Evolutionary conservation across 306 rosid genomes (phyloP).

Genomic region (Dryas alaskensis): DNA sequence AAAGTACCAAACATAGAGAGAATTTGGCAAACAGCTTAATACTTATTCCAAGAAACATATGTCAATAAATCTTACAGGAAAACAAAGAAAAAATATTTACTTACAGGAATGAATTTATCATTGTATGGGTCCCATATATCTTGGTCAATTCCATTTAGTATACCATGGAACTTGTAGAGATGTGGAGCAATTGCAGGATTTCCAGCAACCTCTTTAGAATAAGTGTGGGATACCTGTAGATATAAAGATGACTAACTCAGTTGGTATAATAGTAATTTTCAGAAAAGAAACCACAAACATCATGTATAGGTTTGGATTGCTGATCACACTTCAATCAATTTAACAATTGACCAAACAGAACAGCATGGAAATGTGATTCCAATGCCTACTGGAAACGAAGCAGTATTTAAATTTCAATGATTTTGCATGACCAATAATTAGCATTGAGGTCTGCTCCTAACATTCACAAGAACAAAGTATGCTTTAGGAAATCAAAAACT

Average conservation of each 20-base stretch:
- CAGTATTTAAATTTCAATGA: not conserved
- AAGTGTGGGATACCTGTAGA: conserved; percentile 81
- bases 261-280: not conserved
- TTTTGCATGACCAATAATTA: no score
- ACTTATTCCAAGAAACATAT: conserved; percentile 4
- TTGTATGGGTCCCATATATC: conserved; percentile 94
- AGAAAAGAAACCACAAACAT: conserved; percentile 2
- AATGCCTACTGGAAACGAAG: not conserved
- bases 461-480: not conserved
- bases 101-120: conserved; percentile 83
- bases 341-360: not conserved
- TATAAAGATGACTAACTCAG: conserved; percentile 14
- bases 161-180: conserved; percentile 89
- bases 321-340: not conserved
- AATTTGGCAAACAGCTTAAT: not conserved
- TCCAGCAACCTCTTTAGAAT: conserved; percentile 80
- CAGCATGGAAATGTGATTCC: not conserved
- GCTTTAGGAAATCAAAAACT: not conserved
- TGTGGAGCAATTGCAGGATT: conserved; percentile 64
- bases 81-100: conserved; percentile 27
- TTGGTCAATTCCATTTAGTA: conserved; percentile 93
- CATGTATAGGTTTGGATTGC: not conserved
- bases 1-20: not conserved
- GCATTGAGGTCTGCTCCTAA: not conserved
- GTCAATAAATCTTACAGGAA: not conserved